Evolutionary conservation across 2,329 filamentous ascomycete species (phyloP).

Genomic region (Colletotrichum eremochloae): DNA sequence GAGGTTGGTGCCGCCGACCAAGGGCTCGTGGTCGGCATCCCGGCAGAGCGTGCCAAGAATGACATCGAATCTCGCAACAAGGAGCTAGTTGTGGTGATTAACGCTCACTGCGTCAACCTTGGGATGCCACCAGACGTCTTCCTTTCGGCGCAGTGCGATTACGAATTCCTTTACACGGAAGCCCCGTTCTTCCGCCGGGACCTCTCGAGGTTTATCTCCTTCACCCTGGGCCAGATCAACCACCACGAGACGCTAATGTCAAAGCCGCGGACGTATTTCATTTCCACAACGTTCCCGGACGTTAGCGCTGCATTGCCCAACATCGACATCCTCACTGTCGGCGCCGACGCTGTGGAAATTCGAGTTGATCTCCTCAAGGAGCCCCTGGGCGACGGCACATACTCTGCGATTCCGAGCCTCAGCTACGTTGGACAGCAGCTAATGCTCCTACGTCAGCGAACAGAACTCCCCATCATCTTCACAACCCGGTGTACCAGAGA

Average conservation of each 20-base stretch:
- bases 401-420: slow-evolving; percentile 78
- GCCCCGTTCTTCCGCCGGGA: slow-evolving; percentile 80
- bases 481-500: slow-evolving; percentile 86
- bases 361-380: slow-evolving; percentile 86
- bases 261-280: slow-evolving; percentile 84
- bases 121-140: slow-evolving; percentile 76
- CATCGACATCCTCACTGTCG: slow-evolving; percentile 88
- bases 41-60: slow-evolving; percentile 66
- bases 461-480: slow-evolving; percentile 91
- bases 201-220: slow-evolving; percentile 82
- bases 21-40: slow-evolving; percentile 77
- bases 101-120: slow-evolving; percentile 80
- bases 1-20: slow-evolving; percentile 67
- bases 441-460: slow-evolving; percentile 85
- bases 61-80: slow-evolving; percentile 71
- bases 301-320: slow-evolving; percentile 86
- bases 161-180: slow-evolving; percentile 87
- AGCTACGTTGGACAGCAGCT: slow-evolving; percentile 89
- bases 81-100: slow-evolving; percentile 75
- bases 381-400: slow-evolving; percentile 71
- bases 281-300: slow-evolving; percentile 90
- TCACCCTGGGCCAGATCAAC: slow-evolving; percentile 83
- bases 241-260: slow-evolving; percentile 83
- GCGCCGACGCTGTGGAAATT: slow-evolving; percentile 87
- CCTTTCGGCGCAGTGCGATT: slow-evolving; percentile 80